phyloP scores from a whole-genome alignment of 2,329 filamentous ascomycete genomes.

The Penicillium sp. region DNA sequence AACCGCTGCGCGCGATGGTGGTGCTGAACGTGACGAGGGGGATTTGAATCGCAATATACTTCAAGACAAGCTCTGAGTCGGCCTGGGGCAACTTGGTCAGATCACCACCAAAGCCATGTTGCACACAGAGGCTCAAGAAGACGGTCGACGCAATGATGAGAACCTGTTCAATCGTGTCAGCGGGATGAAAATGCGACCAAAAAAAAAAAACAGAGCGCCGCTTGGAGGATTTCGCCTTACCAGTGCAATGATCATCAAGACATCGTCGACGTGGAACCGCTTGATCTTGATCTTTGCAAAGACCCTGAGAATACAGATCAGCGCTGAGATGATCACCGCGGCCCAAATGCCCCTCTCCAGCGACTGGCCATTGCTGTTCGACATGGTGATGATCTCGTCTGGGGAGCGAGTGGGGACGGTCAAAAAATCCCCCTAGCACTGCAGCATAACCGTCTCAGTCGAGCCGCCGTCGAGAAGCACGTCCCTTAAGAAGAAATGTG shows the following conservation, averaged over 20 bases:
- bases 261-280: slow-evolving; percentile 35
- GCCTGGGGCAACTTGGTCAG: slow-evolving; percentile 15
- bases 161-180: slow-evolving; percentile 16
- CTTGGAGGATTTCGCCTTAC: slow-evolving; percentile 15
- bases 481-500: neutral
- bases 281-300: slow-evolving; percentile 37
- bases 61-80: slow-evolving; percentile 29
- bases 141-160: slow-evolving; percentile 31
- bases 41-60: slow-evolving; percentile 34
- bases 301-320: slow-evolving; percentile 34
- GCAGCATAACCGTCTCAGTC: neutral
- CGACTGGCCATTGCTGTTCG: slow-evolving; percentile 24
- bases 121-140: slow-evolving; percentile 31
- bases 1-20: slow-evolving; percentile 34
- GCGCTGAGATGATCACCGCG: slow-evolving; percentile 30
- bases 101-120: slow-evolving; percentile 34
- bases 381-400: slow-evolving; percentile 5
- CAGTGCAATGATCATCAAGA: slow-evolving; percentile 35
- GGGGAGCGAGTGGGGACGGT: neutral
- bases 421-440: neutral
- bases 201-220: neutral
- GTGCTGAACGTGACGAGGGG: slow-evolving; percentile 37
- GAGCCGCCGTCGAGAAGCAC: neutral
- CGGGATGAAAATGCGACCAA: neutral
- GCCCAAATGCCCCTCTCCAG: slow-evolving; percentile 35